These are phyloP conservation scores for Halophytophthora batemanensis DNA, from an alignment of 352 stramenopile species.

Conservation along the genomic window DNA sequence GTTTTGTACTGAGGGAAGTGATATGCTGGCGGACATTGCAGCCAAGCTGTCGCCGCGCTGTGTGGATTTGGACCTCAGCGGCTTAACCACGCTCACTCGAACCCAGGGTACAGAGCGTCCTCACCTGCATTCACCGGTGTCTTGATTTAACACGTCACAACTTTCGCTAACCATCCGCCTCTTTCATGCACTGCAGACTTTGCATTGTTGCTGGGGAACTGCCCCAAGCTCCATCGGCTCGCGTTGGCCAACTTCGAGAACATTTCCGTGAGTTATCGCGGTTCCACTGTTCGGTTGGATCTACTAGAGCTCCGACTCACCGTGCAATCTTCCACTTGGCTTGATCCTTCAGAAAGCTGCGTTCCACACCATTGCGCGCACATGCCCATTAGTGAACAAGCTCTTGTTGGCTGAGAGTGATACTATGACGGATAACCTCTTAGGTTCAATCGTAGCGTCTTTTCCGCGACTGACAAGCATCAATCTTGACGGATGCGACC, in stretches of 20 bases:
- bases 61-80: conserved; percentile 40
- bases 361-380: conserved; percentile 27
- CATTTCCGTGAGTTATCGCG: conserved; percentile 27
- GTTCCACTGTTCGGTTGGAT: neutral
- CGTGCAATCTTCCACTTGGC: conserved; percentile 10
- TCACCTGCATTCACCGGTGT: neutral
- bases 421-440: conserved; percentile 50
- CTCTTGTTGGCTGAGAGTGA: conserved; percentile 46
- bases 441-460: conserved; percentile 26
- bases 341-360: conserved; percentile 47
- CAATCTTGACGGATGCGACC: conserved; percentile 41
- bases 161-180: neutral
- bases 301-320: no score
- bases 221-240: conserved; percentile 31
- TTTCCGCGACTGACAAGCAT: conserved; percentile 42
- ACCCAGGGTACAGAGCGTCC: conserved; percentile 26
- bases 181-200: conserved; percentile 30
- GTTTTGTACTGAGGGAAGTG: conserved; percentile 29
- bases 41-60: conserved; percentile 42
- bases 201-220: conserved; percentile 32
- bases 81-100: conserved; percentile 23
- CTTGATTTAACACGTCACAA: neutral
- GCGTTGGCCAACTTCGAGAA: conserved; percentile 34
- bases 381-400: conserved; percentile 23
- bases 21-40: conserved; percentile 35